Percentiles rank a stretch among this genome's conserved stretches.
phyloP scores from a whole-genome alignment of 2,329 filamentous ascomycete genomes.

The Fusarium dlaminii region DNA sequence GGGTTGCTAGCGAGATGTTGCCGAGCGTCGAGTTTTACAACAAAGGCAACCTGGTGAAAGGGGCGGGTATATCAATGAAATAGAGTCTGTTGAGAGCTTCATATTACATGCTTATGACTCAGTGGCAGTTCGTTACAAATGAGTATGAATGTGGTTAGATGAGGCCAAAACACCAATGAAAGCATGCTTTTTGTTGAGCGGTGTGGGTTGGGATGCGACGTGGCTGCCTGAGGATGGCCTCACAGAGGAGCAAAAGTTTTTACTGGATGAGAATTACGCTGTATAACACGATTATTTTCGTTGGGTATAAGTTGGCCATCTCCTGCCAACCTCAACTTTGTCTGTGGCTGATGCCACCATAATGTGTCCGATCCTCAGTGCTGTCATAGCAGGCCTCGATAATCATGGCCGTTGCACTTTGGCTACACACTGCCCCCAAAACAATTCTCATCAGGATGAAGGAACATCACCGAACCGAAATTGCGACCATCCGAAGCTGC shows the following conservation, averaged over 20 bases:
- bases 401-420: not conserved
- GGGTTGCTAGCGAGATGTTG: slow-evolving; percentile 64
- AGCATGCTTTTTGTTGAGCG: not conserved
- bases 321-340: not conserved
- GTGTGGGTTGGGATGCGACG: slow-evolving; percentile 22
- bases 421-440: slow-evolving; percentile 2
- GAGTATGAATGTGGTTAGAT: not conserved
- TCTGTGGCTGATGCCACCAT: not conserved
- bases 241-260: not conserved
- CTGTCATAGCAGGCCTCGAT: not conserved
- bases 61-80: slow-evolving; percentile 47
- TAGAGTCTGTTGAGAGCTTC: slow-evolving; percentile 1
- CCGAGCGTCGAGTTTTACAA: slow-evolving; percentile 60
- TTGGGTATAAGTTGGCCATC: not conserved
- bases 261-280: not conserved
- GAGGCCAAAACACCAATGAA: not conserved
- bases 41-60: slow-evolving; percentile 60
- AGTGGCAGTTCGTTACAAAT: not conserved
- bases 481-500: slow-evolving; percentile 57
- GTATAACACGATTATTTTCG: not conserved
- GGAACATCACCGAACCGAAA: slow-evolving; percentile 56
- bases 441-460: not conserved
- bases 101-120: not conserved
- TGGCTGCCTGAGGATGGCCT: slow-evolving; percentile 23
- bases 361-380: not conserved